These are phyloP conservation scores for Athelia sp. DNA, from an alignment of 1,284 basidiomycete genomes.

Conservation along the genomic window DNA sequence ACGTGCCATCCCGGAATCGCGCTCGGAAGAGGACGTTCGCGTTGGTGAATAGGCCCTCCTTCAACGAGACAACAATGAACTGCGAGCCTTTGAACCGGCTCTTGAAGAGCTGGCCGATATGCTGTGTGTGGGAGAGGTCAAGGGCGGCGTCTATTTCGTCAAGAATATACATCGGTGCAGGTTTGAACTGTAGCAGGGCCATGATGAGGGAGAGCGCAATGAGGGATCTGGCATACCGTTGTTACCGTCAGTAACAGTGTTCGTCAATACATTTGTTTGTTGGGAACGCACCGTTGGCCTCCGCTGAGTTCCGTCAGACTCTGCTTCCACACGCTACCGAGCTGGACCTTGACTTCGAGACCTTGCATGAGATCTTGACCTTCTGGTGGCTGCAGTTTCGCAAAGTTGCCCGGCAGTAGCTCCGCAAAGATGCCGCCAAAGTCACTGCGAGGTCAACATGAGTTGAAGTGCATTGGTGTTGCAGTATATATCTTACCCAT, in stretches of 20 bases:
- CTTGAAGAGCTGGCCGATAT: conserved; percentile 94
- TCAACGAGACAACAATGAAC: conserved; percentile 96
- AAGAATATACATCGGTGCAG: conserved; percentile 99
- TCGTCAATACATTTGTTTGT: conserved; percentile 1
- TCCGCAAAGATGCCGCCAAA: conserved; percentile 98
- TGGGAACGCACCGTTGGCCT: conserved; percentile 79
- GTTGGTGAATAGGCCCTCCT: conserved; percentile 97
- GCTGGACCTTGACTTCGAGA: conserved; percentile 93
- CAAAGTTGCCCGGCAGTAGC: conserved; percentile 94
- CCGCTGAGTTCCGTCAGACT: conserved; percentile 95
- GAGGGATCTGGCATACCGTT: conserved; percentile 62
- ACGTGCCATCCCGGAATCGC: conserved; percentile 89
- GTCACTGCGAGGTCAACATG: conserved; percentile 49
- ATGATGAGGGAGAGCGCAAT: conserved; percentile 98
- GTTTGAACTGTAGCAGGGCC: conserved; percentile 97
- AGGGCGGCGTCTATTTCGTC: conserved; percentile 98
- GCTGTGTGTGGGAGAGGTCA: conserved; percentile 94
- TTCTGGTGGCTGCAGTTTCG: conserved; percentile 92
- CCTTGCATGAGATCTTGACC: conserved; percentile 92
- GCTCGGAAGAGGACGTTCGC: conserved; percentile 96
- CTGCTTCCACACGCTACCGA: conserved; percentile 97
- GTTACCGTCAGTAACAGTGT: not conserved
- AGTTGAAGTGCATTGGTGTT: conserved; percentile 3
- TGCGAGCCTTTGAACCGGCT: conserved; percentile 98
- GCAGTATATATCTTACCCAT: conserved; percentile 52